Percentiles rank a stretch among this genome's conserved stretches.
phyloP scores from a whole-genome alignment of 192 early-diverging fungal species.

The Rhizophagus sp. region DNA sequence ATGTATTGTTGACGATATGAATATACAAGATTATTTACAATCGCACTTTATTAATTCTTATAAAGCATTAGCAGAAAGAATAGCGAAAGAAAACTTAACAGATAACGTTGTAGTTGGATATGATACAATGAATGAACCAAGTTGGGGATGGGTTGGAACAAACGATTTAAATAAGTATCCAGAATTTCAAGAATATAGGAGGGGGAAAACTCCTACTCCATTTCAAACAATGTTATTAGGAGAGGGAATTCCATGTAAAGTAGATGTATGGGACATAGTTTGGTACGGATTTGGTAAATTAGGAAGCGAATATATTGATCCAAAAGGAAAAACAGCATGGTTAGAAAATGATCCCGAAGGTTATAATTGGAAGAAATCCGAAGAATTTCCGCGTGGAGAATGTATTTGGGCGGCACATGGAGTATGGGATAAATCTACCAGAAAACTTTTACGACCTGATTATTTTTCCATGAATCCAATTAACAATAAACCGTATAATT shows the following conservation, averaged over 20 bases:
- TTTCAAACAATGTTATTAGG: slow-evolving; percentile 54
- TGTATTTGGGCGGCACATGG: slow-evolving; percentile 82
- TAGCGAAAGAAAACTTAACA: slow-evolving; percentile 40
- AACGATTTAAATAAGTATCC: slow-evolving; percentile 47
- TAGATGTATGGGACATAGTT: slow-evolving; percentile 51
- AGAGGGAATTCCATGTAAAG: slow-evolving; percentile 41
- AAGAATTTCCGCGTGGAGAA: slow-evolving; percentile 29
- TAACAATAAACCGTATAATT: slow-evolving; percentile 56
- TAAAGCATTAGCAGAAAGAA: slow-evolving; percentile 41
- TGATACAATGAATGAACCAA: slow-evolving; percentile 80
- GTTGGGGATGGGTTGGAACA: slow-evolving; percentile 50
- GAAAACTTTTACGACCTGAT: slow-evolving; percentile 51
- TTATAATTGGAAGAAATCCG: slow-evolving; percentile 48
- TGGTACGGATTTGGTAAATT: slow-evolving; percentile 52
- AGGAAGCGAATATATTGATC: slow-evolving; percentile 44
- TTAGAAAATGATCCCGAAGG: slow-evolving; percentile 49
- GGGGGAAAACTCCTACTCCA: slow-evolving; percentile 55
- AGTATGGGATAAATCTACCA: slow-evolving; percentile 65
- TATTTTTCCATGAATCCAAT: slow-evolving; percentile 70
- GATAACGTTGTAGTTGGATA: slow-evolving; percentile 68
- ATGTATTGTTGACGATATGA: slow-evolving; percentile 49
- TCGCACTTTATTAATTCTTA: slow-evolving; percentile 52
- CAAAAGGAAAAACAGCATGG: slow-evolving; percentile 55
- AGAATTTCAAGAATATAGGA: slow-evolving; percentile 48
- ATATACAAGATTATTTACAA: slow-evolving; percentile 63